Evolutionary conservation across 2,329 filamentous ascomycete genomes (phyloP).

Genomic region (Aquanectria penicillioides): DNA sequence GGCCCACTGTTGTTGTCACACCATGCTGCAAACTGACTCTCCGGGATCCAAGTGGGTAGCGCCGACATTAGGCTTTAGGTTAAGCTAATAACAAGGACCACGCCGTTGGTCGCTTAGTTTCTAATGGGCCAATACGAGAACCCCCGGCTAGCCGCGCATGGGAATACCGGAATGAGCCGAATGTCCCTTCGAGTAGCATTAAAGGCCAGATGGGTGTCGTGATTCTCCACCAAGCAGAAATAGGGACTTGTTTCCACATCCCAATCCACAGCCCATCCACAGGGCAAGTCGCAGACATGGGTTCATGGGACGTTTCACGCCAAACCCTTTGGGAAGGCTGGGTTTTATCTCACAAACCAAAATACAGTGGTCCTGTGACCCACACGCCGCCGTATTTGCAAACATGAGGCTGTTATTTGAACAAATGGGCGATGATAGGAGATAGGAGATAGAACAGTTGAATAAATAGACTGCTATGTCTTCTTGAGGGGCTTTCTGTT

Average conservation of each 20-base stretch:
- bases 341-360: not conserved
- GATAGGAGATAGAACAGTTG: not conserved
- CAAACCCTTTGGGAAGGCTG: not conserved
- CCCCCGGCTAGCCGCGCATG: not conserved
- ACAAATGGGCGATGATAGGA: not conserved
- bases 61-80: not conserved
- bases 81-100: slow-evolving; percentile 5
- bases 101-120: not conserved
- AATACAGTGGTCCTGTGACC: not conserved
- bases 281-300: not conserved
- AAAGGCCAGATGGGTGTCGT: not conserved
- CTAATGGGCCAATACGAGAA: not conserved
- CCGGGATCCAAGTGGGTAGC: not conserved
- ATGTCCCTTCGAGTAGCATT: not conserved
- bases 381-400: not conserved
- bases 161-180: not conserved
- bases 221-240: slow-evolving; percentile 3
- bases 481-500: not conserved
- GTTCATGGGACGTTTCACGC: not conserved
- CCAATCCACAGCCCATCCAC: no score
- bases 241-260: not conserved
- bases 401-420: not conserved
- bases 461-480: slow-evolving; percentile 1
- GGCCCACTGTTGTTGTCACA: no score
- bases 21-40: no score